Percentiles rank a stretch among this genome's conserved stretches.
Conservation (phyloP, 1,284 basidiomycete species). For the Apiotrichum gamsii region DNA sequence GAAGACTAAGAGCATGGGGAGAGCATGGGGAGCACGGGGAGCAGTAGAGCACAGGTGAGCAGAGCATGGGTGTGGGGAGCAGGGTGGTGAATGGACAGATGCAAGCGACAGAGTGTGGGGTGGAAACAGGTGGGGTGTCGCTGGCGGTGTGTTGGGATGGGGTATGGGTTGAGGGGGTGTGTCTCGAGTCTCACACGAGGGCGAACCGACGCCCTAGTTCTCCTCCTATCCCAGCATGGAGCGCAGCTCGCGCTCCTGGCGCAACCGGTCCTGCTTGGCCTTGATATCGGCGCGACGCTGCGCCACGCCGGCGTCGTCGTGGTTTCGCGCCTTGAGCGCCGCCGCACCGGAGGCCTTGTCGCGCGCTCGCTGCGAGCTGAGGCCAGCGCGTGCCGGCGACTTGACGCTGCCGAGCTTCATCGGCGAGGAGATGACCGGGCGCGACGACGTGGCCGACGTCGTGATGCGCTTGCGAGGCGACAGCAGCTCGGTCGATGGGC, state of each 20-base stretch:
- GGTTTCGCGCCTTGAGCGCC: slow-evolving; percentile 4
- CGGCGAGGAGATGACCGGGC: background rate
- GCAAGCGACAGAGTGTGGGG: no score
- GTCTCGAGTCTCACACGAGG: no score
- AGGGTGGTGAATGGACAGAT: no score
- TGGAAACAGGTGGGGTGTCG: no score
- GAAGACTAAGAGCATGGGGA: no score
- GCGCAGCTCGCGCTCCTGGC: slow-evolving; percentile 34
- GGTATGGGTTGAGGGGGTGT: no score
- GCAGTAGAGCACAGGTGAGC: no score
- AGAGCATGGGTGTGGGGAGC: no score
- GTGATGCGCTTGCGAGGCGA: background rate
- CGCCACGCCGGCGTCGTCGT: slow-evolving; percentile 25
- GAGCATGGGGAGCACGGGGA: no score
- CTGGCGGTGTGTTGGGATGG: no score
- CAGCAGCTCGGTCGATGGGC: background rate
- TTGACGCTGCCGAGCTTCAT: background rate
- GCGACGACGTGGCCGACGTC: no score
- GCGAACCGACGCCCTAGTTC: no score
- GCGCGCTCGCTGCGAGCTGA: slow-evolving; percentile 5
- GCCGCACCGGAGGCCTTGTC: slow-evolving; percentile 3
- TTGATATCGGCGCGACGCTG: slow-evolving; percentile 30
- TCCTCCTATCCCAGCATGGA: slow-evolving; percentile 31
- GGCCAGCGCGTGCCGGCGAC: slow-evolving; percentile 1
- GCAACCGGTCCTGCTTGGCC: slow-evolving; percentile 30